Conservation (phyloP, 2,329 filamentous ascomycete species). For the Penicillium sp. region DNA sequence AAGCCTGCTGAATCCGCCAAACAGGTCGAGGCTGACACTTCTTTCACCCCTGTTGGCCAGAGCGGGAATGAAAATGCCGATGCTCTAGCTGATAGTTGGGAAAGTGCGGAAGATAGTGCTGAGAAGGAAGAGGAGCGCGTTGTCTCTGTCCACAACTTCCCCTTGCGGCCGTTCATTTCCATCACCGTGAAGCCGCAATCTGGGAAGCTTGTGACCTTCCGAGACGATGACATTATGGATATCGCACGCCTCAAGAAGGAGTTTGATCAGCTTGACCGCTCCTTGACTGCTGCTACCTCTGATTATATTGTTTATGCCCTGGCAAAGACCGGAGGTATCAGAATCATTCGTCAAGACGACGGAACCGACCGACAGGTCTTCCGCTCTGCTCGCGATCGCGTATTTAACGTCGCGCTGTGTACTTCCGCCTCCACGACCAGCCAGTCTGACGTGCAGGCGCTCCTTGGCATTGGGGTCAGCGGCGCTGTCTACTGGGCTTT, state of each 20-base stretch:
- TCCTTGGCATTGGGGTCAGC: slow-evolving; percentile 89
- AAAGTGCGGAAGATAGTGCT: slow-evolving; percentile 68
- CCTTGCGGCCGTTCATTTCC: slow-evolving; percentile 92
- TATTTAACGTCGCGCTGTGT: slow-evolving; percentile 89
- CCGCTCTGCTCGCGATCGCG: slow-evolving; percentile 82
- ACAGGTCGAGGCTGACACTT: slow-evolving; percentile 37
- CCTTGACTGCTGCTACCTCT: slow-evolving; percentile 81
- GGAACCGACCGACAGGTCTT: slow-evolving; percentile 90
- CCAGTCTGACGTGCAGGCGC: slow-evolving; percentile 64
- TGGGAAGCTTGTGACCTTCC: slow-evolving; percentile 57
- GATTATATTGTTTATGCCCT: slow-evolving; percentile 93
- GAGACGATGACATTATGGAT: slow-evolving; percentile 78
- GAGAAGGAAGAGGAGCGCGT: slow-evolving; percentile 63
- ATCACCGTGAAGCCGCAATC: slow-evolving; percentile 60
- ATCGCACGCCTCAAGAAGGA: slow-evolving; percentile 95
- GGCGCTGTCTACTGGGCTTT: slow-evolving; percentile 95
- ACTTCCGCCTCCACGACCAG: slow-evolving; percentile 55
- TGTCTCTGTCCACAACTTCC: slow-evolving; percentile 88
- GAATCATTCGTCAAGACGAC: slow-evolving; percentile 90
- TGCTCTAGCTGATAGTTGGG: slow-evolving; percentile 79
- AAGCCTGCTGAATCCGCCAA: slow-evolving; percentile 45
- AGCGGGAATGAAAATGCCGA: slow-evolving; percentile 55
- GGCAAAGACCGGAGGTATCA: slow-evolving; percentile 85
- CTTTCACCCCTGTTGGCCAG: slow-evolving; percentile 49
- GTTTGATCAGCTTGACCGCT: slow-evolving; percentile 94